These are phyloP conservation scores for Prunus mume DNA, from an alignment of 306 rosid genomes.

Conservation along the genomic window DNA sequence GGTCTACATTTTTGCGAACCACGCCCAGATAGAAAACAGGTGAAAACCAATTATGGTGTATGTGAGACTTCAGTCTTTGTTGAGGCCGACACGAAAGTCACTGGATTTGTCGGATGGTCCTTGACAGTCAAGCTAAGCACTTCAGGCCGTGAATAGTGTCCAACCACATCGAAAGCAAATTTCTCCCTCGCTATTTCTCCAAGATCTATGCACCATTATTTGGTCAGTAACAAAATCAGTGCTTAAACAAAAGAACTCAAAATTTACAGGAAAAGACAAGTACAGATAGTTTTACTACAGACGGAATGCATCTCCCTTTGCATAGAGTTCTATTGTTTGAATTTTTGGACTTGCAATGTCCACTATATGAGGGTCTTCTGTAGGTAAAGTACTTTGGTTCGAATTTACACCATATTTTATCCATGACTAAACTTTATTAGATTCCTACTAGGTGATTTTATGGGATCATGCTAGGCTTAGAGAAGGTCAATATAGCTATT, in stretches of 20 bases:
- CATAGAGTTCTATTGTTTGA: not conserved
- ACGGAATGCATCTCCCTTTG: not conserved
- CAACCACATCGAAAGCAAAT: conserved; percentile 88
- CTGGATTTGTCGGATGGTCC: conserved; percentile 73
- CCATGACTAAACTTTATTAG: not conserved
- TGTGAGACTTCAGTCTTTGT: conserved; percentile 40
- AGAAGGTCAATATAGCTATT: not conserved
- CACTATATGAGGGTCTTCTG: not conserved
- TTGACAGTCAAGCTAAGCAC: conserved; percentile 74
- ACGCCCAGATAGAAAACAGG: conserved; percentile 8
- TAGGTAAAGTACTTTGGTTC: not conserved
- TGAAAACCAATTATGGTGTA: conserved; percentile 27
- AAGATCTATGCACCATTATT: conserved; percentile 50
- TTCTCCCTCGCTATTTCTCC: conserved; percentile 84
- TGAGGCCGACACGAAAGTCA: conserved; percentile 62
- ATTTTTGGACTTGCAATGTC: not conserved
- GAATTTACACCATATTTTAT: not conserved
- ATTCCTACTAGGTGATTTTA: not conserved
- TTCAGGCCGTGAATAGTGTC: conserved; percentile 89
- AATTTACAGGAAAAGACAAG: not conserved
- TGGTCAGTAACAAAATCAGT: not conserved
- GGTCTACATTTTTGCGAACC: conserved; percentile 16
- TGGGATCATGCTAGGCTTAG: not conserved
- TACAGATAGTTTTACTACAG: too few relatives aligned
- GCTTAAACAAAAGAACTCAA: not conserved